Base-by-base conservation (phyloP, 2,329 filamentous ascomycete species). In the Aspergillus felis region DNA sequence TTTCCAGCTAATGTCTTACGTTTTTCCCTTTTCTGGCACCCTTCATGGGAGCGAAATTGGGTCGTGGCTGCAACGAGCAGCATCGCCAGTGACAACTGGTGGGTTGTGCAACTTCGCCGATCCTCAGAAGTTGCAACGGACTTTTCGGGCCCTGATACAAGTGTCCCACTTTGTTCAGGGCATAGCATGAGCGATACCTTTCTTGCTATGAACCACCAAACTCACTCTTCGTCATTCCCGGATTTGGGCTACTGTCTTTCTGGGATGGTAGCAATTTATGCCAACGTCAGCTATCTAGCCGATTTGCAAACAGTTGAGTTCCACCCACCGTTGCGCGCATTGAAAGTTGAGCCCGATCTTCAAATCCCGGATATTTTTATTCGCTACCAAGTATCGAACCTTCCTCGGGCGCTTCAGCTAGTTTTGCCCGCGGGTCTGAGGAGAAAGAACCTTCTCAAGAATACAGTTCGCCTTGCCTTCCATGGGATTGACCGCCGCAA, bases 81-180 rank as follows among this genome's bases (percentile, higher is more conserved):
- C 69, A 80, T 89, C 68, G 81, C 82, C 66, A 90, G 90, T 54
- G 90, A 94, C 69, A 82, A 82, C 60, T 96, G 90, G 90, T 92
- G 88, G 86, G 77, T 92, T 58, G 78, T 91, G 27, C 72, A 73
- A 58, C 57, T 74, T 62, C 65, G 22, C 44, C 44, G 59, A 48
- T 57, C 66, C 28, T 47, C 63, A 25, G 51, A 64, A 20, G 38
- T 64, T 38, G 44, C 60, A 44, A 59, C 62, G 42, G 48, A 46
- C 17, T 57, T 51, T 27, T 47, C 57, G 35, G 27, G 32, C n/a
- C 54, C 59, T 41, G 57, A 59, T 54, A 53, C 57, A 47, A 57
- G 29, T 38, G 32, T 28, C 17, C 53, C 58, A 49, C 53, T 69
- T 44, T 64, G 66, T 49, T 64, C 63, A 12, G 68, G 67, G 27